Evolutionary conservation across 345 rosid species (phyloP), one percentile per base, ranked within the genome.

Genomic region (Rhizophora apiculata): DNA sequence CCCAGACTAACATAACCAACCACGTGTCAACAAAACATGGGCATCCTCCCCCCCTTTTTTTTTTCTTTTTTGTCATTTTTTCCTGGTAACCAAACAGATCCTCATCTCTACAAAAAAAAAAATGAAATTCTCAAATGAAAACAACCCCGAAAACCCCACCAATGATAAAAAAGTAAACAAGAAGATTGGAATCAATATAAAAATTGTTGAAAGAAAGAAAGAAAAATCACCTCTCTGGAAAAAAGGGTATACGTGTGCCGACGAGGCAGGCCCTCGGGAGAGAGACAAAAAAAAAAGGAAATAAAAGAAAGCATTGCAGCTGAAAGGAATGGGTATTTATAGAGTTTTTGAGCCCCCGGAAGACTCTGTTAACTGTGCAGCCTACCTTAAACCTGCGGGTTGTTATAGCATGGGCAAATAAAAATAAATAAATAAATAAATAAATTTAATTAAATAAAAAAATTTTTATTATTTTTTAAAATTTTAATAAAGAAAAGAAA

Each of bases 361-460:
- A 83, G 89, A 83, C 93, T 93, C 89, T 96, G 77, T 80, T 69
- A 66, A 74, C 89, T 86, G 87, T 87, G 83, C 63, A 85, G 79
- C 74, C 60, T 20, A n/a, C 15, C 57, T 11, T 8, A 36, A 36
- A 21, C 48, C 27, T 70, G 19, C 36, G 24, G 78, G 73, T 70
- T 75, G 63, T 78, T 71, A 59, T 78, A 64, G 71, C 22, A 63
- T 24, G 24, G 79, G 15, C 13, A 27, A 3, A 5, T 3, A 51
- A 9, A 48, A 22, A 0, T 11, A 49, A 27, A 10, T 1, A 39
- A 3, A 31, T 31, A 31, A 3, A 31, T 31, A 31, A 3, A 31
- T 31, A 31, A 4, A 31, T 31, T 18, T 8, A 57, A 32, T 61
- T 61, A 18, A 5, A 11, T 8, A 21, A 11, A 34, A 75, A 13